These are phyloP conservation scores for Geotrichum cucujoidarum DNA, from an alignment of 1,139 yeast genomes.

Conservation along the genomic window DNA sequence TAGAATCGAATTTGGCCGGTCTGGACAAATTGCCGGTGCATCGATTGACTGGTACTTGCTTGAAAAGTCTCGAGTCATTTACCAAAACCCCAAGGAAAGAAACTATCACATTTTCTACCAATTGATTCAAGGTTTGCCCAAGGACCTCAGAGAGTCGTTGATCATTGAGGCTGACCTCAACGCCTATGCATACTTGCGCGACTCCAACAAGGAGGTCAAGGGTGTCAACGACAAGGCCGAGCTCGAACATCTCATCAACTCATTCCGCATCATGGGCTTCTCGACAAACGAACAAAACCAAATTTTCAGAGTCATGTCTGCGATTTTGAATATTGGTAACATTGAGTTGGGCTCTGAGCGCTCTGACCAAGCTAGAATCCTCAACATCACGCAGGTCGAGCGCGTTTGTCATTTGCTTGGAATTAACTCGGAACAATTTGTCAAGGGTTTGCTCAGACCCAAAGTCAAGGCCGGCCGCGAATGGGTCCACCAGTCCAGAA, in stretches of 20 bases:
- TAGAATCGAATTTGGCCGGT: constrained; percentile 66
- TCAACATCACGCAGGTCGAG: constrained; percentile 49
- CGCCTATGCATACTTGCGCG: constrained; percentile 55
- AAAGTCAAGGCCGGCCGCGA: constrained; percentile 91
- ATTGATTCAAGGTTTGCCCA: constrained; percentile 62
- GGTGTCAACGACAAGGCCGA: constrained; percentile 74
- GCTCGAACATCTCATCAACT: constrained; percentile 54
- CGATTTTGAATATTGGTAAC: constrained; percentile 82
- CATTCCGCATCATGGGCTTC: constrained; percentile 74
- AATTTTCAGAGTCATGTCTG: constrained; percentile 65
- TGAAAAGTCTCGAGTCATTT: constrained; percentile 91
- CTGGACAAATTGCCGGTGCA: constrained; percentile 77
- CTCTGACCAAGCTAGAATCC: constrained; percentile 70
- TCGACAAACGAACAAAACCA: constrained; percentile 49
- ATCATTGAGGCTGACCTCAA: constrained; percentile 44
- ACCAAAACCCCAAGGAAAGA: constrained; percentile 70
- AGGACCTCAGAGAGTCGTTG: constrained; percentile 46
- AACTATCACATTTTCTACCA: constrained; percentile 94
- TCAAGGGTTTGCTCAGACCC: constrained; percentile 62
- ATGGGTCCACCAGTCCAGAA: constrained; percentile 71
- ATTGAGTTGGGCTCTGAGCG: constrained; percentile 66
- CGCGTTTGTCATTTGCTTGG: constrained; percentile 62
- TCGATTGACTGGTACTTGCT: constrained; percentile 89
- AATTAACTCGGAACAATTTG: constrained; percentile 52
- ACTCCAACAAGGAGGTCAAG: constrained; percentile 51